phyloP scores from a whole-genome alignment of 305 asterid species.

The Euphrasia arctica region DNA sequence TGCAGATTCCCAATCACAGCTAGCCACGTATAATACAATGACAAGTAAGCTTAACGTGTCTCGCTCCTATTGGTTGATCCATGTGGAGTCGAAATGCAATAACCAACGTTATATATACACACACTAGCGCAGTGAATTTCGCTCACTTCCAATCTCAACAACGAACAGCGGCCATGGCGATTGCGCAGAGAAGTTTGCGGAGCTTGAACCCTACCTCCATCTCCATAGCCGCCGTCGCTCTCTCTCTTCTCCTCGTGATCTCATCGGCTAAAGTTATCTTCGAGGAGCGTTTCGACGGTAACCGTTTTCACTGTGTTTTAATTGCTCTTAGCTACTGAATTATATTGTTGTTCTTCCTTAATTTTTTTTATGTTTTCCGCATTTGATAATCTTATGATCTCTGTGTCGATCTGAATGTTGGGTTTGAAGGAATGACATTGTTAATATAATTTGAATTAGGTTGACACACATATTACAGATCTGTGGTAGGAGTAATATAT shows the following conservation, averaged over 20 bases:
- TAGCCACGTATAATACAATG: slow-evolving; percentile 57
- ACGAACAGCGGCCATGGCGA: slow-evolving; percentile 50
- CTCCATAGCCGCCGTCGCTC: slow-evolving; percentile 36
- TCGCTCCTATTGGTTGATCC: not conserved
- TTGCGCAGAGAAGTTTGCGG: slow-evolving; percentile 38
- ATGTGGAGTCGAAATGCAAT: not conserved
- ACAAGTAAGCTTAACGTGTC: slow-evolving; percentile 37
- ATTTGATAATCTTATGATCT: slow-evolving; percentile 11
- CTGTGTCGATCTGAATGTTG: slow-evolving; percentile 27
- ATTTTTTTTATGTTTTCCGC: slow-evolving; percentile 11
- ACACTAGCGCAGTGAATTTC: not conserved
- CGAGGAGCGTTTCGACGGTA: slow-evolving; percentile 91
- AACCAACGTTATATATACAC: slow-evolving; percentile 33
- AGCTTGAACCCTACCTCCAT: slow-evolving; percentile 40
- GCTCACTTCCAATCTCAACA: slow-evolving; percentile 8
- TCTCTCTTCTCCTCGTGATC: slow-evolving; percentile 49
- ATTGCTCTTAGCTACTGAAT: slow-evolving; percentile 14
- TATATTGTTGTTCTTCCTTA: not conserved
- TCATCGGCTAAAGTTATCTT: slow-evolving; percentile 78
- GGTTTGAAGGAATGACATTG: slow-evolving; percentile 11
- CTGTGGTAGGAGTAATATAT: slow-evolving; percentile 22
- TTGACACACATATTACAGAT: slow-evolving; percentile 30
- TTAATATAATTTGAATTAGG: not conserved
- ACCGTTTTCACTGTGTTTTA: not conserved
- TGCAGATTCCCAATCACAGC: slow-evolving; percentile 38